A percentile compares a stretch with the other conserved stretches of the same genome.
Evolutionary conservation across 2,329 filamentous ascomycete species (phyloP).

Genomic region (Catunica adiposa): DNA sequence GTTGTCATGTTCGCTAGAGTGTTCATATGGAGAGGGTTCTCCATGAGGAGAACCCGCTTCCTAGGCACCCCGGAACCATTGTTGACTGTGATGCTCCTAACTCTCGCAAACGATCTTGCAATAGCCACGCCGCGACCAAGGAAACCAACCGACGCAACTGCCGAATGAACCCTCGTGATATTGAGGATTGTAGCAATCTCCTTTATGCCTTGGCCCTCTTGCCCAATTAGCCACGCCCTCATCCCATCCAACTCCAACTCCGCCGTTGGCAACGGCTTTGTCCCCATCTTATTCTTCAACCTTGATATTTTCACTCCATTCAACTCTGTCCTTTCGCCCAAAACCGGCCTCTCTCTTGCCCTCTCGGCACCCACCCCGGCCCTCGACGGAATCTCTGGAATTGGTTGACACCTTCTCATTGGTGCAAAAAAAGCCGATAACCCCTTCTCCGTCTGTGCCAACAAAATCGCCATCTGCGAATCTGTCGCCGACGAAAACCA

Average conservation of each 20-base stretch:
- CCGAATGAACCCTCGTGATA: conserved; percentile 45
- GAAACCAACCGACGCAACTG: conserved; percentile 34
- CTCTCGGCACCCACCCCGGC: conserved; percentile 15
- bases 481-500: conserved; percentile 56
- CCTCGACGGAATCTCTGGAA: neutral
- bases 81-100: conserved; percentile 29
- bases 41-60: conserved; percentile 29
- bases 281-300: conserved; percentile 58
- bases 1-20: conserved; percentile 39
- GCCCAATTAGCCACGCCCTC: conserved; percentile 49
- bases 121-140: conserved; percentile 40
- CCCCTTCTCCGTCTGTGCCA: conserved; percentile 40
- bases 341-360: conserved; percentile 12
- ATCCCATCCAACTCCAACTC: conserved; percentile 50
- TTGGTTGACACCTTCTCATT: conserved; percentile 25
- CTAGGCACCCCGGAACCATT: conserved; percentile 23
- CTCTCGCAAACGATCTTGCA: conserved; percentile 39
- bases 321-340: conserved; percentile 26
- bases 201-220: conserved; percentile 46
- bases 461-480: conserved; percentile 38
- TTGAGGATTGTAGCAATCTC: conserved; percentile 52
- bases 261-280: conserved; percentile 51
- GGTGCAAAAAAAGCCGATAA: conserved; percentile 51
- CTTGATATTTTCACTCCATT: conserved; percentile 55
- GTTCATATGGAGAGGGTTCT: conserved; percentile 39